Base-by-base conservation (phyloP, 2,329 filamentous ascomycete species). In the Ceratocystis albifundus region DNA sequence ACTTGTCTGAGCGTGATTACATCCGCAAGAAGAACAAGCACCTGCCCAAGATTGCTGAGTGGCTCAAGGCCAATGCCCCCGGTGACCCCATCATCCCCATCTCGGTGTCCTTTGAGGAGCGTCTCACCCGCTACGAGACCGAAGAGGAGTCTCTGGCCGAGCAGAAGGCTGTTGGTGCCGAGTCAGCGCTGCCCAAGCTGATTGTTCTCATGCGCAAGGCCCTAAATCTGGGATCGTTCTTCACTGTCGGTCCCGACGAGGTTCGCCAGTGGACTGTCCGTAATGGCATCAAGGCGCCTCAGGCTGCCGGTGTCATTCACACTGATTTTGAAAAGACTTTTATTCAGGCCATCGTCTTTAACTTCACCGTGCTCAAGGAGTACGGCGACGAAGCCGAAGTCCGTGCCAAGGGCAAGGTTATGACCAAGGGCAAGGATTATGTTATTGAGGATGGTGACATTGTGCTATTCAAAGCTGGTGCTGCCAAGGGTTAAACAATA, bases 11-110 rank as follows among this genome's bases (percentile, higher is more conserved):
- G 80, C 92, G 86, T 78, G 94, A 99, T 78, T 99, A 92, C 77
- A 87, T 96, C 74, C 88, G 94, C 74, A 94, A 97, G 81, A 99
- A 97, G 88, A 99, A 99, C 85, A 99, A 99, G 86, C 86, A 99
- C 79, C 84, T 99, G 66, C 84, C 89, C 71, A 94, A 93, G 80
- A 87, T 97, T 71, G 90, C 89, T 68, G 89, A 94, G 75, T 99
- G 94, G 94, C 86, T 96, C 77, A 96, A 97, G 80, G 84, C 89
- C 75, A 83, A 99, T 76, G 89, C 92, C 4, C 77, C 85, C 65
- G 91, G 90, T 67, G 92, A 96, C 74, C 89, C 92, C 64, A 87
- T 97, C 73, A 90, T 99, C 68, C 94, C 93, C 69, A 87, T 99
- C 73, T 97, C 94, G 0, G 89, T 96, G 66, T 87, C 84, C 45